phyloP scores from a whole-genome alignment of 2,329 filamentous ascomycete genomes.

The Calonectria leucothoes region DNA sequence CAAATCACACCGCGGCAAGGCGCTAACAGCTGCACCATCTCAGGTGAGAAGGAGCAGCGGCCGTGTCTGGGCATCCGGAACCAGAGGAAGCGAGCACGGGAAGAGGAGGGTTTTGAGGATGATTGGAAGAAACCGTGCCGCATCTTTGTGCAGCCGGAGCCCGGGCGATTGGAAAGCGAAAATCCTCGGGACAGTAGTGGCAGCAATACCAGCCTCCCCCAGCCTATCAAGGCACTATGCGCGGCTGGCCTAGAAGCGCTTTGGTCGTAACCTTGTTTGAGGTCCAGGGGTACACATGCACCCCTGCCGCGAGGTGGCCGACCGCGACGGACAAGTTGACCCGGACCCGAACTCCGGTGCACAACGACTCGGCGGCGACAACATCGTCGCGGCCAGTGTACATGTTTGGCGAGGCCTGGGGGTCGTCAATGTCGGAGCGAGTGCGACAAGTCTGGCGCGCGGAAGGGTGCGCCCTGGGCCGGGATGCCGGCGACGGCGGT shows the following conservation, averaged over 20 bases:
- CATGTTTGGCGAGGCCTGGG: not conserved
- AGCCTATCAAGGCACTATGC: not conserved
- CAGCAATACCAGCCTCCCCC: no score
- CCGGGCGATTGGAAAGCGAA: no score
- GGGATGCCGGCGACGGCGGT: not conserved
- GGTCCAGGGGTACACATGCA: no score
- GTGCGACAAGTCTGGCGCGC: not conserved
- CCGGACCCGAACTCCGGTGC: not conserved
- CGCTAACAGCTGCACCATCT: not conserved
- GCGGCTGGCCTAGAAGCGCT: not conserved
- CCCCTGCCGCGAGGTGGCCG: not conserved
- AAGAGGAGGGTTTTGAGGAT: no score
- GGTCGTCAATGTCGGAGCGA: no score
- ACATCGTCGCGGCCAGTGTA: not conserved
- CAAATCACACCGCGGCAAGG: not conserved
- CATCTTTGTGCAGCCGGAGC: no score
- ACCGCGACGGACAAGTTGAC: not conserved
- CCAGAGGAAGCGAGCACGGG: no score
- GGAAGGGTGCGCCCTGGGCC: not conserved
- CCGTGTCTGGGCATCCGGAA: not conserved
- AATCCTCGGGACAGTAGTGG: no score
- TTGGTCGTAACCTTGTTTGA: not conserved
- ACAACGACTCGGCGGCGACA: not conserved
- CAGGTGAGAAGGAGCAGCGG: not conserved
- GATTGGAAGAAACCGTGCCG: no score